A percentile compares a stretch with the other conserved stretches of the same genome.
These are phyloP conservation scores for Alternaria novae-zelandiae DNA, from an alignment of 2,329 filamentous ascomycete genomes.

Conservation along the genomic window DNA sequence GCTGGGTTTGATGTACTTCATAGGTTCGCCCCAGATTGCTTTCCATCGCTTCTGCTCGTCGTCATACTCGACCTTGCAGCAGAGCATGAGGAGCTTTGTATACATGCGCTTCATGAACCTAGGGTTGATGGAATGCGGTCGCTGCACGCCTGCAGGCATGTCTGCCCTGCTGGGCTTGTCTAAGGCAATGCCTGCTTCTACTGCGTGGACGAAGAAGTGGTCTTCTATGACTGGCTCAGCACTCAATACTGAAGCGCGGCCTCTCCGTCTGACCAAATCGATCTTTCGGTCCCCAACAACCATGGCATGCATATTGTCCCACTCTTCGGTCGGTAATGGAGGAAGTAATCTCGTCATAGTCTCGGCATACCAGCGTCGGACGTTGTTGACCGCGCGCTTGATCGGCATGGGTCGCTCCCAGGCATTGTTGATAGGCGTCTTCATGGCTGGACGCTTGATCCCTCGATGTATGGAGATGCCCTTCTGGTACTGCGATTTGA, in stretches of 20 bases:
- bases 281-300: slow-evolving; percentile 42
- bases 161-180: slow-evolving; percentile 37
- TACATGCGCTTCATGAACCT: slow-evolving; percentile 57
- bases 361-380: slow-evolving; percentile 52
- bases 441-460: slow-evolving; percentile 34
- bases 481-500: slow-evolving; percentile 33
- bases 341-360: slow-evolving; percentile 52
- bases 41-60: slow-evolving; percentile 32
- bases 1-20: slow-evolving; percentile 10
- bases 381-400: slow-evolving; percentile 52
- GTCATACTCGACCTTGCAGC: slow-evolving; percentile 52
- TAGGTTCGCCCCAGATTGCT: slow-evolving; percentile 32
- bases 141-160: slow-evolving; percentile 25
- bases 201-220: slow-evolving; percentile 4
- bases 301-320: slow-evolving; percentile 51
- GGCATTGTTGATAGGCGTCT: slow-evolving; percentile 53
- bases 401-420: slow-evolving; percentile 57
- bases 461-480: slow-evolving; percentile 23
- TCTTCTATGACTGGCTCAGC: neutral
- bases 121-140: slow-evolving; percentile 48
- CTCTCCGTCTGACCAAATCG: slow-evolving; percentile 32
- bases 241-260: slow-evolving; percentile 3
- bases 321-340: slow-evolving; percentile 54
- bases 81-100: slow-evolving; percentile 49
- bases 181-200: slow-evolving; percentile 28